Percentiles rank a stretch among this genome's conserved stretches.
These are phyloP conservation scores for Clohesyomyces aquaticus DNA, from an alignment of 495 filamentous ascomycete species.

Conservation along the genomic window DNA sequence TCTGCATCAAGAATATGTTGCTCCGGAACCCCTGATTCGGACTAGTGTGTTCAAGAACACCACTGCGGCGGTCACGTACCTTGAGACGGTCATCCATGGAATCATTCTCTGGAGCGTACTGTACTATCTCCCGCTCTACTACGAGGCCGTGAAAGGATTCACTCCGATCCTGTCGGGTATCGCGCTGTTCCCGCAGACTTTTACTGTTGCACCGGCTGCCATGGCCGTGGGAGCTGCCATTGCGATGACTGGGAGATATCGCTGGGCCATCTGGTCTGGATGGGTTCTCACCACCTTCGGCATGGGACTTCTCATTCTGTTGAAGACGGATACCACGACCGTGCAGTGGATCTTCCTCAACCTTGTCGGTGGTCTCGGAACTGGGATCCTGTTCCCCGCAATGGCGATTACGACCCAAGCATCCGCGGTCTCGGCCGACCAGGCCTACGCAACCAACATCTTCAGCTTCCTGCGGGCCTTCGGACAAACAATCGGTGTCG, in stretches of 20 bases:
- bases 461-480: conserved; percentile 63
- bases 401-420: conserved; percentile 59
- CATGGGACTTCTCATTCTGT: conserved; percentile 52
- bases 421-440: conserved; percentile 49
- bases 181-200: conserved; percentile 62
- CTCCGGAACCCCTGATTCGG: conserved; percentile 59
- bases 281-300: conserved; percentile 57
- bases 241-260: conserved; percentile 53
- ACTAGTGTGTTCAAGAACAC: conserved; percentile 54
- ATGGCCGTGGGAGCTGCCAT: conserved; percentile 53
- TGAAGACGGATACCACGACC: conserved; percentile 52
- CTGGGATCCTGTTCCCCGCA: conserved; percentile 56
- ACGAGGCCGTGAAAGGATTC: conserved; percentile 61
- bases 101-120: conserved; percentile 59
- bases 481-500: conserved; percentile 67
- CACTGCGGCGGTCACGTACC: conserved; percentile 53
- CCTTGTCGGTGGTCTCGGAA: conserved; percentile 53
- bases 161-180: conserved; percentile 61
- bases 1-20: conserved; percentile 43
- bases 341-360: conserved; percentile 55
- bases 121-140: conserved; percentile 69
- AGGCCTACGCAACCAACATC: conserved; percentile 58
- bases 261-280: conserved; percentile 58
- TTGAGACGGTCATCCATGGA: conserved; percentile 58
- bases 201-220: conserved; percentile 56